A percentile compares a stretch with the other conserved stretches of the same genome.
These are phyloP conservation scores for Hygrophila difformis DNA, from an alignment of 257 asterid species.

Conservation along the genomic window DNA sequence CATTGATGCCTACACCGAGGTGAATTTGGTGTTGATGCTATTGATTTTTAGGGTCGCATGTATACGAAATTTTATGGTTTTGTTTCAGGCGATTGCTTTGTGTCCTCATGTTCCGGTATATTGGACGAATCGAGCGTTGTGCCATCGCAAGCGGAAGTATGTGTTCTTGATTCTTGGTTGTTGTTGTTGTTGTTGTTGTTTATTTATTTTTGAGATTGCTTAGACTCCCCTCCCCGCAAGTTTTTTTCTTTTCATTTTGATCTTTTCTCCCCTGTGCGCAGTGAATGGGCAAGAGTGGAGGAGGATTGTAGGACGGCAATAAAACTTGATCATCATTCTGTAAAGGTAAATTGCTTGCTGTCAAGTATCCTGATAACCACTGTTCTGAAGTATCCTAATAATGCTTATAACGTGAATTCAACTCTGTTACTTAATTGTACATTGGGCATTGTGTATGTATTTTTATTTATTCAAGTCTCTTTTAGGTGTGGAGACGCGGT, in stretches of 20 bases:
- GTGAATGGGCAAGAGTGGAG: slow-evolving; percentile 77
- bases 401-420: too few relatives aligned
- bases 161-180: slow-evolving; percentile 17
- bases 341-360: too few relatives aligned
- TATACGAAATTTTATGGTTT: slow-evolving; percentile 4
- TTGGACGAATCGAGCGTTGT: slow-evolving; percentile 93
- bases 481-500: too few relatives aligned
- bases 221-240: neutral
- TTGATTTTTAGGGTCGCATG: neutral
- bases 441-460: too few relatives aligned
- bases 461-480: too few relatives aligned
- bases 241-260: slow-evolving; percentile 2
- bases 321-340: slow-evolving; percentile 51
- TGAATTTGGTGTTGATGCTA: neutral
- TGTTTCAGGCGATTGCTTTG: slow-evolving; percentile 64
- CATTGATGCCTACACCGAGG: slow-evolving; percentile 92
- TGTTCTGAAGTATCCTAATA: too few relatives aligned
- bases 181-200: neutral
- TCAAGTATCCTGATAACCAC: too few relatives aligned
- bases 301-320: slow-evolving; percentile 62
- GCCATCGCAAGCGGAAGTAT: slow-evolving; percentile 75
- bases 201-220: too few relatives aligned
- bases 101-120: slow-evolving; percentile 87
- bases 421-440: too few relatives aligned
- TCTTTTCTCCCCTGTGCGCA: slow-evolving; percentile 15